Base-by-base conservation (phyloP, 208 protist genomes). In the Dictyostelium gargantuum region DNA sequence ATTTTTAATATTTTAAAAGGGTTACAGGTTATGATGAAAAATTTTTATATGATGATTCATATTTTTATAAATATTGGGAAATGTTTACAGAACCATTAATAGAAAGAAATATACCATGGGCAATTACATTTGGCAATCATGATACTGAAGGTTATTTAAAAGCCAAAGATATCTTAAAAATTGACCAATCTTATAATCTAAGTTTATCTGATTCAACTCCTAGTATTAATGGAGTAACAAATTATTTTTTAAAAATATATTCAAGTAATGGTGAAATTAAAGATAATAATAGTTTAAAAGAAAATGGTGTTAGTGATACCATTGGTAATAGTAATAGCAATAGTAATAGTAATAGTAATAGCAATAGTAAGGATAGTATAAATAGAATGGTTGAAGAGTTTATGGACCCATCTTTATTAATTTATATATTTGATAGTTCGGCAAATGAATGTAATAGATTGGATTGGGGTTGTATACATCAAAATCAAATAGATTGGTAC, bases 121-220 rank as follows among this genome's bases (percentile, higher is more conserved):
- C 46, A 44, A 75, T 85, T 13, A 85, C 46, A 19, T 85, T 75
- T 54, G 80, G 80, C 32, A 85, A 74, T 58, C 80, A 85, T 32
- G 80, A 85, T 58, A 42, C 19, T 15, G 61, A 85, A 23, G 80
- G 80, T 8, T 1, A 9, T 19, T 77, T 48, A 1, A 38, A 13
- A 4, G 3, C 29, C 23, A 35, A 23, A 11, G 32, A 50, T 23
- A 44, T 86, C 1, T 21, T 77, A 5, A 13, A 77, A 50, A 4
- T 85, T 26, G 80, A 85, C 40, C 21, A 19, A 75, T 23, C 56
- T 1, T 85, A 75, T 56, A 21, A 76, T 63, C 32, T 61, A 23
- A 75, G 61, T 75, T n/a, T 75, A 8, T 44, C 61, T 1, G 3
- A 50, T 58, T 2, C 9, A 13, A 23, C 80, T 6, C 6, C 35